A percentile compares a stretch with the other conserved stretches of the same genome.
Evolutionary conservation across 371 early-diverging fungal genomes (phyloP).

Genomic region (Apophysomyces trapeziformis): DNA sequence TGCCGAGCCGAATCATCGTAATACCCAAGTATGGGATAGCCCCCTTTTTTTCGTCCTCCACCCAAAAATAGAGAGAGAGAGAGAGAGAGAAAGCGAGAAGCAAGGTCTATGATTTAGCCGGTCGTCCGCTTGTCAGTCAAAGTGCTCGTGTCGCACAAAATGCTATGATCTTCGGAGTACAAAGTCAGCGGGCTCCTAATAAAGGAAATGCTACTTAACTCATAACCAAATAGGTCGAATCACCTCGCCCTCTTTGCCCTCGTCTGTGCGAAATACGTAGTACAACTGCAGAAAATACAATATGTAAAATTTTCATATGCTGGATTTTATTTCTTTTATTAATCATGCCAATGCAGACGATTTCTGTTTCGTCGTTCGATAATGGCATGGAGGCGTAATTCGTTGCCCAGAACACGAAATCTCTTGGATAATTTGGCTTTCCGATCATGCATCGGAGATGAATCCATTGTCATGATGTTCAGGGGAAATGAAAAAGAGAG

Average conservation of each 20-base stretch:
- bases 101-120: conserved; percentile 7
- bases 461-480: conserved; percentile 5
- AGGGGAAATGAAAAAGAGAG: conserved; percentile 3
- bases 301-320: conserved; percentile 11
- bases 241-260: background rate
- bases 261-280: conserved; percentile 3
- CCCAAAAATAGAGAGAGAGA: no score
- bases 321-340: background rate
- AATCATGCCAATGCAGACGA: background rate
- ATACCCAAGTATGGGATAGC: background rate
- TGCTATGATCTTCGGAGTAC: conserved; percentile 8
- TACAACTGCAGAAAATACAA: background rate
- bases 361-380: background rate
- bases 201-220: background rate
- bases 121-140: background rate
- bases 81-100: background rate
- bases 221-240: conserved; percentile 7
- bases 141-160: conserved; percentile 5
- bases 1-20: background rate
- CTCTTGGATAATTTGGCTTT: background rate
- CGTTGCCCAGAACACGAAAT: background rate
- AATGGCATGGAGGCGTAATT: background rate
- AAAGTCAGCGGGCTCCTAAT: background rate
- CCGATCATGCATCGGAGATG: conserved; percentile 8
- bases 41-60: no score